Evolutionary conservation across 495 filamentous ascomycete genomes (phyloP).

Genomic region (Podospora conica): DNA sequence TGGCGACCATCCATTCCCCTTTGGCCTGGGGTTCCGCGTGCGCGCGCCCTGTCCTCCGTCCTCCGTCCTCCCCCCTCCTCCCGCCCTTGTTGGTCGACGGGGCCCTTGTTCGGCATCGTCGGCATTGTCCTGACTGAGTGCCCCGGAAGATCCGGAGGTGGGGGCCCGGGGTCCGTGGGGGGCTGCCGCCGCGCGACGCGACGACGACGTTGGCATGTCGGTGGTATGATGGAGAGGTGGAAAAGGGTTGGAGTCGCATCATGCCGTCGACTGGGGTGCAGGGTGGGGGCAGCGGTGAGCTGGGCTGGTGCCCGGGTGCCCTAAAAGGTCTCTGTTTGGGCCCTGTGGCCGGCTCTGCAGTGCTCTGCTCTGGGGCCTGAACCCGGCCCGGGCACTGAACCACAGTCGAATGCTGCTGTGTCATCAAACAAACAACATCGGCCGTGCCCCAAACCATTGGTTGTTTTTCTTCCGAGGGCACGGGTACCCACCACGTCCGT

Average conservation of each 20-base stretch:
- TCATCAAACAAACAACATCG: background rate
- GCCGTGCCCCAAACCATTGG: background rate
- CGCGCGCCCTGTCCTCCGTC: background rate
- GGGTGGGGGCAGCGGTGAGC: background rate
- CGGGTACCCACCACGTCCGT: background rate
- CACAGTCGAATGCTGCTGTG: background rate
- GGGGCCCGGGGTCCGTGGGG: background rate
- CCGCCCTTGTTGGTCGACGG: too few species aligned
- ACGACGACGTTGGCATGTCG: background rate
- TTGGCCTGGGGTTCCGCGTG: background rate
- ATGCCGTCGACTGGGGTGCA: background rate
- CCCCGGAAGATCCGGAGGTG: background rate
- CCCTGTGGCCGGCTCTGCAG: background rate
- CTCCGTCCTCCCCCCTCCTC: too few species aligned
- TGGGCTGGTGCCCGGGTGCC: too few species aligned
- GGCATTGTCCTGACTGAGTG: background rate
- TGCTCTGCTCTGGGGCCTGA: too few species aligned
- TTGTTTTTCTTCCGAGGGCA: background rate
- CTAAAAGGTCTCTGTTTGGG: background rate
- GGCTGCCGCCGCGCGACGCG: constrained; percentile 1
- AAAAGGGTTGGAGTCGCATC: background rate
- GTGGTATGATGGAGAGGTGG: background rate
- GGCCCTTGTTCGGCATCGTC: background rate
- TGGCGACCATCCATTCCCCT: background rate
- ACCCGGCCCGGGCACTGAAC: background rate